Percentiles rank a stretch among this genome's conserved stretches.
Conservation (phyloP, 73 alveolate genomes). For the Paramecium caudatum region DNA sequence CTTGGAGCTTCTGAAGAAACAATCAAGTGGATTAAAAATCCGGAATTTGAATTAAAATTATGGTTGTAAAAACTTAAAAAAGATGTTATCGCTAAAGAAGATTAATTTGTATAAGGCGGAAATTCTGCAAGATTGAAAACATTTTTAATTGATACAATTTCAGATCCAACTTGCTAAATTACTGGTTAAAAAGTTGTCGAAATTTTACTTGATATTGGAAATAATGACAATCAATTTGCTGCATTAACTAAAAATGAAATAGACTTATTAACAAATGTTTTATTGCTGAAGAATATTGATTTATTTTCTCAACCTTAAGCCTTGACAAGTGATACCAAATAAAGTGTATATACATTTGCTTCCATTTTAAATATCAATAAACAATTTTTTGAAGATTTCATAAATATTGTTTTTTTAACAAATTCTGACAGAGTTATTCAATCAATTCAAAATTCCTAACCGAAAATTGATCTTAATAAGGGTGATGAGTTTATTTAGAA, state of each 20-base stretch:
- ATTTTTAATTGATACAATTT: slow-evolving; percentile 27
- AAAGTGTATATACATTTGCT: slow-evolving; percentile 60
- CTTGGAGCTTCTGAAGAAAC: slow-evolving; percentile 37
- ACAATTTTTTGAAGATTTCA: slow-evolving; percentile 34
- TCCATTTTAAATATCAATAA: slow-evolving; percentile 31
- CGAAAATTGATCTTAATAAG: neutral
- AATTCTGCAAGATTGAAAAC: slow-evolving; percentile 2
- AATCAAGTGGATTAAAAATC: neutral
- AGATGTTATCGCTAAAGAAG: slow-evolving; percentile 22
- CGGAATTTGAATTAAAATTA: slow-evolving; percentile 1
- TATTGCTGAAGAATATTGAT: slow-evolving; percentile 31
- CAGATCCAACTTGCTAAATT: slow-evolving; percentile 39
- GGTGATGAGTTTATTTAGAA: neutral
- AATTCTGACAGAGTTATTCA: slow-evolving; percentile 43
- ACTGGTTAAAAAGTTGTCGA: neutral
- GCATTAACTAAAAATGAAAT: slow-evolving; percentile 8
- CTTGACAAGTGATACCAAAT: slow-evolving; percentile 57
- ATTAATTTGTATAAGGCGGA: slow-evolving; percentile 15
- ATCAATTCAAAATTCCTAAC: slow-evolving; percentile 6
- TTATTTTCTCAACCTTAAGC: neutral
- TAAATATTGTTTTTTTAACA: slow-evolving; percentile 21
- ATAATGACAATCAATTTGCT: slow-evolving; percentile 33
- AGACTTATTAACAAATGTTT: slow-evolving; percentile 14
- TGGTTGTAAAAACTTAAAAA: slow-evolving; percentile 12
- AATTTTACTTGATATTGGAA: slow-evolving; percentile 35